phyloP scores from a whole-genome alignment of 1,139 yeast genomes.

The Zygoascus hellenicus region DNA sequence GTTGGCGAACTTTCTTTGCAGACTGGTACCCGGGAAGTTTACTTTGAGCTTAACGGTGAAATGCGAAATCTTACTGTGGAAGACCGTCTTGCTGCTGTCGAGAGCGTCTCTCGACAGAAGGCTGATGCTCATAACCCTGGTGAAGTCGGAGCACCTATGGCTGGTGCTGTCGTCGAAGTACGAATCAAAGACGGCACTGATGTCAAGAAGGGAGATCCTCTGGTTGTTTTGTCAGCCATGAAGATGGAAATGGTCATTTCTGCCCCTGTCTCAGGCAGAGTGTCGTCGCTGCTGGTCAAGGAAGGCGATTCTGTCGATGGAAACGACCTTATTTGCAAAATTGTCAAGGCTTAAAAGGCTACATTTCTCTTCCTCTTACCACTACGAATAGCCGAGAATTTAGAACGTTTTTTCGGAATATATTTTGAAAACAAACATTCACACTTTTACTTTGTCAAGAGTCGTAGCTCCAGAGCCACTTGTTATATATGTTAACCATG shows the following conservation, averaged over 20 bases:
- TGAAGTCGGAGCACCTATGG: conserved; percentile 99
- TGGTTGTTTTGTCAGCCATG: conserved; percentile 96
- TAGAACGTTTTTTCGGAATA: no score
- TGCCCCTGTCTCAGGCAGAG: conserved; percentile 82
- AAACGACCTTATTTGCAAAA: conserved; percentile 64
- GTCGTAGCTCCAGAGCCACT: no score
- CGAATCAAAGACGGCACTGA: conserved; percentile 81
- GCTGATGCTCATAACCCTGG: conserved; percentile 81
- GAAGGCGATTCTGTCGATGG: conserved; percentile 97
- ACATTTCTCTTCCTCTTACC: no score
- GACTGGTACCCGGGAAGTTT: conserved; percentile 92
- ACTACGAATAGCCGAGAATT: no score
- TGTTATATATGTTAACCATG: no score
- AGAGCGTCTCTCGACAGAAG: conserved; percentile 80
- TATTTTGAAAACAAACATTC: no score
- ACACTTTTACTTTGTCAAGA: no score
- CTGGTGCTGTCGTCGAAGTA: conserved; percentile 95
- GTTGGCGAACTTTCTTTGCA: conserved; percentile 80
- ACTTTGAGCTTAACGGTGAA: conserved; percentile 97
- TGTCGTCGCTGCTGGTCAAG: conserved; percentile 67
- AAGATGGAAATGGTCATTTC: conserved; percentile 99
- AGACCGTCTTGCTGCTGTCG: conserved; percentile 81
- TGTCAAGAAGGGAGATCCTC: conserved; percentile 94
- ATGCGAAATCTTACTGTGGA: conserved; percentile 90
- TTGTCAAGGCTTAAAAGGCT: conserved; percentile 29